Conservation (phyloP, 2,329 filamentous ascomycete genomes). For the Graphilbum ipis-grandicollis region DNA sequence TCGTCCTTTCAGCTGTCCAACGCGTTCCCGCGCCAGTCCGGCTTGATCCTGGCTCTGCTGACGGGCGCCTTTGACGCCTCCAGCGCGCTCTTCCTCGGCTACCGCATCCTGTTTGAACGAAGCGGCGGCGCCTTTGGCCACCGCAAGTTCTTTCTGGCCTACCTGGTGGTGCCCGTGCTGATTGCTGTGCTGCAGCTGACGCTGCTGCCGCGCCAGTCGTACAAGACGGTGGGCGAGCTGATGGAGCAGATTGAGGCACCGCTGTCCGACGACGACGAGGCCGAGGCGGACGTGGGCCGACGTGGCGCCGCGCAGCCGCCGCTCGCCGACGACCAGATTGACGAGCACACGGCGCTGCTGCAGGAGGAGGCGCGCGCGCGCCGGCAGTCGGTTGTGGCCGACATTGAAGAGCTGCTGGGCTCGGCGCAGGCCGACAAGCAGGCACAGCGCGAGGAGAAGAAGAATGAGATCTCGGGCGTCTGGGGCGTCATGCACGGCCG, state of each 20-base stretch:
- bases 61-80: conserved; percentile 75
- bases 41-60: conserved; percentile 61
- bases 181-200: conserved; percentile 51
- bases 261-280: conserved; percentile 11
- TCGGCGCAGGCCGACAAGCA: conserved; percentile 43
- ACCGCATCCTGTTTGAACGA: conserved; percentile 50
- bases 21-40: conserved; percentile 60
- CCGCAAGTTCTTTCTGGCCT: conserved; percentile 52
- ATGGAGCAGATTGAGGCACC: conserved; percentile 51
- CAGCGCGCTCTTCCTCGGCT: conserved; percentile 59
- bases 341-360: conserved; percentile 37
- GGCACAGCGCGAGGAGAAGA: conserved; percentile 47
- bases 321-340: conserved; percentile 30
- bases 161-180: conserved; percentile 50
- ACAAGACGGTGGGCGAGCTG: conserved; percentile 74
- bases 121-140: conserved; percentile 35
- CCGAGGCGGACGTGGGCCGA: no score
- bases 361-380: conserved; percentile 39
- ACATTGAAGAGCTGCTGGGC: conserved; percentile 60
- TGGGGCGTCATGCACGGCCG: conserved; percentile 73
- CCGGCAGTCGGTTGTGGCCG: conserved; percentile 45
- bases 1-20: conserved; percentile 74
- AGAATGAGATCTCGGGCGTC: conserved; percentile 56
- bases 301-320: conserved; percentile 5
- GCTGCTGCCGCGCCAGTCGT: conserved; percentile 57